Base-by-base conservation (phyloP, 495 filamentous ascomycete genomes). In the Podospora didyma region DNA sequence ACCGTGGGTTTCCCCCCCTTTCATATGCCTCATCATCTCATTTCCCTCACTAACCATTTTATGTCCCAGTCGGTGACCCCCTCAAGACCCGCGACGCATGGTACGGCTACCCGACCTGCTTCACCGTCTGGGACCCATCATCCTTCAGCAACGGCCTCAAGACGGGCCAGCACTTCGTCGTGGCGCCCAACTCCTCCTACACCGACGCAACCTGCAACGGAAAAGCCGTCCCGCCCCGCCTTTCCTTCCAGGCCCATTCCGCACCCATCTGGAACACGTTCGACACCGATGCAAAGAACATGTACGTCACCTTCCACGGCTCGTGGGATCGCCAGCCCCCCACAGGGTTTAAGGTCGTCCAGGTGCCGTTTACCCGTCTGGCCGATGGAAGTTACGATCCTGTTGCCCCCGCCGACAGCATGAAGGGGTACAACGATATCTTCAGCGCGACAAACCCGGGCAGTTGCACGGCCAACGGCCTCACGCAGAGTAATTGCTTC, bases 61-160 rank as follows among this genome's bases (percentile, higher is more conserved):
- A 19, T 11, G 7, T n/a, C n/a, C n/a, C 51, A 68, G 67, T 74
- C 20, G 72, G 72, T 55, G 66, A 74, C 55, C 72, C 72, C 46
- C 52, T 66, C 23, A 70, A 62, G 39, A 42, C 46, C 9, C 62
- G 66, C 35, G 60, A 72, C 49, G 70, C 64, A 3, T 84, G 84
- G 62, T 85, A 79, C 66, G 85, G 86, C 16, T 89, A 89, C 64
- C 86, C 87, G n/a, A 74, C 73, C n/a, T 89, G 86, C 69, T 85
- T 83, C 60, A 66, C 85, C 1, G 80, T 81, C 14, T 89, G 86
- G 85, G 73, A 80, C 58, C 71, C 77, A 1, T 61, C 61, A 45
- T 67, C 62, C 53, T 81, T 82, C 37, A 66, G 67, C 54, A 67
- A 49, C 17, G 47, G 65, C 2, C 62, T 83, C 57, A 70, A 75